Evolutionary conservation across 805 yeast species (phyloP), one percentile per base, ranked within the genome.

Genomic region (Myxozyma mucilagina): DNA sequence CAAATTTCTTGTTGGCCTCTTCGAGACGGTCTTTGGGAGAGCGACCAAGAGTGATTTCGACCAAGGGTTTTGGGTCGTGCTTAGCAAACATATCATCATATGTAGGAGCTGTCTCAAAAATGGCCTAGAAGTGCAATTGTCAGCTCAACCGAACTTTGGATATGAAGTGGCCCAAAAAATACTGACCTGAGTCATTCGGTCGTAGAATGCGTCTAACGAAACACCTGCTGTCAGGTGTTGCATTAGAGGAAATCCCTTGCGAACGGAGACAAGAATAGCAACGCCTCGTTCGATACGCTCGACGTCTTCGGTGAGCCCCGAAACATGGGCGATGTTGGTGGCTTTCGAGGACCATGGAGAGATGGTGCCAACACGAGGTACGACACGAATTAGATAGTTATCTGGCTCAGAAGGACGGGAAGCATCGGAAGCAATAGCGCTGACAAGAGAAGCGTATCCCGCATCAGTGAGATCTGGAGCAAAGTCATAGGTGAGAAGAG

Each of bases 291-390:
- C 99, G 59, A 94, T 86, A 70, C 98, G 83, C 71, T 84, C 89
- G 52, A 94, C 80, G 63, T 80, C 82, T 18, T 80, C 79, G 42
- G 79, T 82, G 63, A 94, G 80, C 9, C 97, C 97, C 77, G 97
- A 90, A 59, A 89, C 96, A 59, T 86, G 84, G 55, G 92, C 83
- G 68, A 94, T 94, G 76, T 94, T 93, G 44, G 99, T 92, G 32
- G 99, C 99, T 77, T 94, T 94, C 13, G 98, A 92, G 9, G 97
- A 90, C 99, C 99, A 94, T 38, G 99, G 98, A 31, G 98, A 92
- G 67, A 94, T 93, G 11, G 99, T 94, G 63, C 99, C 99, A 7
- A 91, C 79, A 74, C 98, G 84, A 47, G 99, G 99, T 55, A 91
- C 80, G 55, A 94, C 81, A 73, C 96, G 82, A 50, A 93, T 76